Percentiles rank a stretch among this genome's conserved stretches.
Evolutionary conservation across 768 basidiomycete species (phyloP).

Genomic region (Podaxis carcinomalis): DNA sequence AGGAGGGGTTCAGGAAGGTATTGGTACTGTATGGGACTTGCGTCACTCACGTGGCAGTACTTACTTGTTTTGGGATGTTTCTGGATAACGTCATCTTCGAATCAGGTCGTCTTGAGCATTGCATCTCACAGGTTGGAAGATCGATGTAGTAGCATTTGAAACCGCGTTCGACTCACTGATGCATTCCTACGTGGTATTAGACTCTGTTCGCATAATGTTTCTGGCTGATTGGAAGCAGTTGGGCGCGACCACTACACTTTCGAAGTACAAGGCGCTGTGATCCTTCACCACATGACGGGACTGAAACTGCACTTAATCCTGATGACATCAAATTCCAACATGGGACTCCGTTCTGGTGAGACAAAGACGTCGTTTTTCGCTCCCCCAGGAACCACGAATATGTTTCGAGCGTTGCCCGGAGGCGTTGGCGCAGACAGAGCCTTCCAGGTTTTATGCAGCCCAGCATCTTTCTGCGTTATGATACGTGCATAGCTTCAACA

Average conservation of each 20-base stretch:
- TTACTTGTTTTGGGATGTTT: background rate
- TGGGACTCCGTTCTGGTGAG: background rate
- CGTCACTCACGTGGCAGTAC: background rate
- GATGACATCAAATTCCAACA: background rate
- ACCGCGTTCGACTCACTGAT: background rate
- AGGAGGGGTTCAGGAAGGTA: background rate
- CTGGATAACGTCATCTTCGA: background rate
- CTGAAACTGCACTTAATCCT: background rate
- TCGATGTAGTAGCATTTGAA: background rate
- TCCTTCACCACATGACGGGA: background rate
- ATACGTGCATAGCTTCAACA: background rate
- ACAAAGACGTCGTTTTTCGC: background rate
- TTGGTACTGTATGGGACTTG: background rate
- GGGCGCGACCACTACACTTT: background rate
- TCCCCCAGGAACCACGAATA: background rate
- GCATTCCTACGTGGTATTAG: background rate
- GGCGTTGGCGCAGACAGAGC: background rate
- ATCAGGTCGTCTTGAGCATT: background rate
- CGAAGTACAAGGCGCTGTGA: background rate
- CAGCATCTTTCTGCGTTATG: background rate
- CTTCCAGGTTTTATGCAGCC: background rate
- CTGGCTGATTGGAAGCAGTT: background rate
- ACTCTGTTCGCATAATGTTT: background rate
- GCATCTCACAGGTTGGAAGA: background rate
- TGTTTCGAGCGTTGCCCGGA: background rate